Evolutionary conservation across 2,329 filamentous ascomycete genomes (phyloP), one percentile per base, ranked within the genome.

Genomic region (Colletotrichum musae): DNA sequence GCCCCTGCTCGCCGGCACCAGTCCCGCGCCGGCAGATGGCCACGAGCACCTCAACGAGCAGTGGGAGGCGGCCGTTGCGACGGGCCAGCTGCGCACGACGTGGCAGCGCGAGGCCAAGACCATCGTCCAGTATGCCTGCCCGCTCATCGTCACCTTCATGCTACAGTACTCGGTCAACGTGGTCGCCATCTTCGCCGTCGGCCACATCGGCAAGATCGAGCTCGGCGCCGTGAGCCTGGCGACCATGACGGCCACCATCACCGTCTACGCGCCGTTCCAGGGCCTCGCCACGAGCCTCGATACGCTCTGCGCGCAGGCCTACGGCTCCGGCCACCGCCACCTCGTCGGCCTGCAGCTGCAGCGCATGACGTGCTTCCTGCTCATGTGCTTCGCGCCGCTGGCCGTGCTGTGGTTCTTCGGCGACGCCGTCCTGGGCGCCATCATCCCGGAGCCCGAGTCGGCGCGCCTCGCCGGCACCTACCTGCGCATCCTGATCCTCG

Each of bases 301-400:
- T 80, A 98, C 95, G 0, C 89, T 98, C 2, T 98, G 95, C 79
- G 90, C 95, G 0, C 95, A 98, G 80, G 95, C 96, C 0, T 98
- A 97, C 77, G 95, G 96, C 2, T 97, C 93, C 0, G 95, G 95
- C 0, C 93, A 92, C 78, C 97, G 93, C 77, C 93, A 95, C 73
- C 88, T 98, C 5, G 95, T 98, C 12, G 63, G 93, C 2, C 79
- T 96, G 63, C 93, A 96, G 75, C 87, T 94, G 71, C 93, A 96
- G 80, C 87, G 93, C 65, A 95, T 95, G 93, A 84, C 93, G 1
- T 92, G 86, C 76, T 95, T 96, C 76, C 86, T 96, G 3, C 91
- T 92, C 83, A 78, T 86, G 3, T 86, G 94, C 72, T 92, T 90
- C 1, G 85, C 94, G 18, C 93, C 93, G 1, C 93, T 96, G 73